These are phyloP conservation scores for Acanthamoeba triangularis DNA, from an alignment of 208 protist genomes.

Conservation along the genomic window DNA sequence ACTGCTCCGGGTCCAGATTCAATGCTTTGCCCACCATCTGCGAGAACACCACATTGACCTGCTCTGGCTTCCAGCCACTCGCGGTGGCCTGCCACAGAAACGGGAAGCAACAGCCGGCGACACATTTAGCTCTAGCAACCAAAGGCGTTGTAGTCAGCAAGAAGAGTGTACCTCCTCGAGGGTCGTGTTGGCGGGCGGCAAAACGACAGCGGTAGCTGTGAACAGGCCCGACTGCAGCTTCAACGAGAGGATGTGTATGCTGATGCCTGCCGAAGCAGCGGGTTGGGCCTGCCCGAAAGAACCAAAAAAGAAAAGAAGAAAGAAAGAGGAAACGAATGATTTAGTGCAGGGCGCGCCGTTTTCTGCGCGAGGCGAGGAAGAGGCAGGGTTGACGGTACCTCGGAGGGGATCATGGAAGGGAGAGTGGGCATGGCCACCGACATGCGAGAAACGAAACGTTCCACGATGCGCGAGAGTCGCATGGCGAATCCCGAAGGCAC, in stretches of 20 bases:
- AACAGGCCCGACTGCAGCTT: background rate
- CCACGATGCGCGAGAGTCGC: background rate
- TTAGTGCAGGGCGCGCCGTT: too few relatives aligned
- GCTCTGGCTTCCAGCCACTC: background rate
- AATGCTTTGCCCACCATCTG: background rate
- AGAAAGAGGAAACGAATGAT: too few relatives aligned
- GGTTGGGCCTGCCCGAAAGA: conserved; percentile 21
- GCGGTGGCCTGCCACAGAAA: background rate
- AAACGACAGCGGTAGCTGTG: conserved; percentile 14
- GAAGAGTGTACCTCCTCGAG: background rate
- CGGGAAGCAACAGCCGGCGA: background rate
- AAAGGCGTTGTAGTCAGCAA: too few relatives aligned
- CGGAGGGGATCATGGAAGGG: background rate
- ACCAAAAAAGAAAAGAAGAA: too few relatives aligned
- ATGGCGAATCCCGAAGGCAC: conserved; percentile 34
- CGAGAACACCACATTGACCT: conserved; percentile 2
- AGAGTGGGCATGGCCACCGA: background rate
- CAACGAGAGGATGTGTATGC: conserved; percentile 21
- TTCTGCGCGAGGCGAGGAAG: too few relatives aligned
- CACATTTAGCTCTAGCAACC: too few relatives aligned
- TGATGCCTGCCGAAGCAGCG: background rate
- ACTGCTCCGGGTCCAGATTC: background rate
- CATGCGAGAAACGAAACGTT: background rate
- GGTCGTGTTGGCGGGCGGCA: background rate
- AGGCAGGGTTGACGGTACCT: background rate